Base-by-base conservation (phyloP, 495 filamentous ascomycete species). In the Hypoxylon trugodes region DNA sequence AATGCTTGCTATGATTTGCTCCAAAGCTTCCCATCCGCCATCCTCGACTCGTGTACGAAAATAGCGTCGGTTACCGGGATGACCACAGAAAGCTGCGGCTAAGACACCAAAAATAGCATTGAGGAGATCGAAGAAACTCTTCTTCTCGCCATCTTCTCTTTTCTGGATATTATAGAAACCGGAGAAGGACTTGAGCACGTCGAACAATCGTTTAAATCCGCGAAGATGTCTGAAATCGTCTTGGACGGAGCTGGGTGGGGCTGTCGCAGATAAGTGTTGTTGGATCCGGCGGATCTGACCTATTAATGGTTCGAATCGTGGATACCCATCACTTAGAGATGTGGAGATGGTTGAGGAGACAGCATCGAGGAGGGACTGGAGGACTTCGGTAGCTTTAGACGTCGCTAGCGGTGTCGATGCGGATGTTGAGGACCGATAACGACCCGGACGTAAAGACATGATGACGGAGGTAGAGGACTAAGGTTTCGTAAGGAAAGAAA, bases 21-120 rank as follows among this genome's bases (percentile, higher is more conserved):
- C 86, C 53, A 97, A 71, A n/a, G 85, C 85, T 52, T 84, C 78
- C 87, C 90, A 91, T 6, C 92, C 92, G 49, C 89, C 89, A n/a
- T 85, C 86, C 13, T 87, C 78, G 21, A 93, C 84, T 54, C 84
- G 82, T 58, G 84, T 85, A 46, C 85, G 82, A 74, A 97, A 98
- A 74, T 93, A 96, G 56, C 89, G 86, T 59, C 87, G 82, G 76
- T 98, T 98, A 9, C 93, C 94, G 55, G 87, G 82, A 75, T 98
- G 93, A 13, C 87, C 86, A 41, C 86, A 85, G 67, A 97, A 83
- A 21, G 87, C 86, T 46, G 92, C 89, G 1, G 90, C 87, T 35
- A 98, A 70, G 10, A 92, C 84, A 50, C 83, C 82, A 35, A 98
- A 80, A 8, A 86, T 76, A 48, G 84, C 84, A 73, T 90, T 89